These are phyloP conservation scores for Cytauxzoon felis DNA, from an alignment of 169 alveolate species.

Conservation along the genomic window DNA sequence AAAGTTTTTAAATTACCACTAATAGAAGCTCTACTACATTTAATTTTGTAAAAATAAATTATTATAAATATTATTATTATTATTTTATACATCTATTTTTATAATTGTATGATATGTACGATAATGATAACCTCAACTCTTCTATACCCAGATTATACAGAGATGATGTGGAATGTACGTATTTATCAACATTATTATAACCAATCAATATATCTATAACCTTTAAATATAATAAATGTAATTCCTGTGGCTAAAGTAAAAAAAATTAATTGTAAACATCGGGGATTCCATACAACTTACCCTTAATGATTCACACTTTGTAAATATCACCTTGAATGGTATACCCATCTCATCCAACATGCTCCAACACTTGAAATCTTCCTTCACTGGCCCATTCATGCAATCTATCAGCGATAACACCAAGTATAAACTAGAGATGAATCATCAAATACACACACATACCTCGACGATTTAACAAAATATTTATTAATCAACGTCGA, in stretches of 20 bases:
- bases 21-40: background rate
- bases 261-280: background rate
- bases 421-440: conserved; percentile 62
- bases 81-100: background rate
- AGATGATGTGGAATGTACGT: conserved; percentile 56
- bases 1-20: background rate
- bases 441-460: conserved; percentile 16
- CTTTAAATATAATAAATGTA: conserved; percentile 31
- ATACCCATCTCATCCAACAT: conserved; percentile 72
- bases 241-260: conserved; percentile 17
- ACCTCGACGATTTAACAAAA: conserved; percentile 58
- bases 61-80: too few relatives aligned
- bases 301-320: conserved; percentile 72
- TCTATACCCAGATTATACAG: conserved; percentile 37
- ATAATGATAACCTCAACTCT: conserved; percentile 48
- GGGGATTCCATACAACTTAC: too few relatives aligned
- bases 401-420: conserved; percentile 75
- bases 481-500: conserved; percentile 70
- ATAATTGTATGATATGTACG: conserved; percentile 48
- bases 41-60: background rate
- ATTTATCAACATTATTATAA: conserved; percentile 28
- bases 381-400: conserved; percentile 66
- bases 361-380: conserved; percentile 69
- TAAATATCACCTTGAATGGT: conserved; percentile 76
- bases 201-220: conserved; percentile 50